Conservation (phyloP, 805 yeast genomes). For the Saccharomycopsis fibuligera region DNA sequence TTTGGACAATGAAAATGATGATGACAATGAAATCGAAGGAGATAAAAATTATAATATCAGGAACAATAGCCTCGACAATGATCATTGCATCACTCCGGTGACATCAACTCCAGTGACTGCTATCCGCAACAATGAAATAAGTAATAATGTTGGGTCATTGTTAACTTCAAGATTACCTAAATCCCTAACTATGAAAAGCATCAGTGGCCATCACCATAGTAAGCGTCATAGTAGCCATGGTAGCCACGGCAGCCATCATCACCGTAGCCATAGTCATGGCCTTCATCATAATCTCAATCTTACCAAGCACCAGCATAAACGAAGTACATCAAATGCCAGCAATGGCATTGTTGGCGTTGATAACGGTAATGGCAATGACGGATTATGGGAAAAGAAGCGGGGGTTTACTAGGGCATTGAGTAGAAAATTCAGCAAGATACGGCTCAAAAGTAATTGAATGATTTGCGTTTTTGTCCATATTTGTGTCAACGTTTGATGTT, state of each 20-base stretch:
- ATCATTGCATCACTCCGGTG: slow-evolving; percentile 9
- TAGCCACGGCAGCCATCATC: too few species aligned
- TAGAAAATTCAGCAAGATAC: slow-evolving; percentile 15
- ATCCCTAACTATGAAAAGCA: slow-evolving; percentile 13
- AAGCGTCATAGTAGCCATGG: too few species aligned
- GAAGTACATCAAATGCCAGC: too few species aligned
- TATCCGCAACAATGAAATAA: slow-evolving; percentile 5
- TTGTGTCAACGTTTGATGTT: too few species aligned
- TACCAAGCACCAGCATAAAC: too few species aligned
- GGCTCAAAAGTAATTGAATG: slow-evolving; percentile 1
- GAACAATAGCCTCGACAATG: neutral
- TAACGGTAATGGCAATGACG: too few species aligned
- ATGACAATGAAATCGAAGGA: too few species aligned
- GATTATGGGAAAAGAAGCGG: slow-evolving; percentile 7
- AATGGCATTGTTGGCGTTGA: too few species aligned
- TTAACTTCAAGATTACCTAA: slow-evolving; percentile 10
- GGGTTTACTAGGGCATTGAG: slow-evolving; percentile 15
- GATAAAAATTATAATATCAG: neutral
- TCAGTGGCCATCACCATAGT: slow-evolving; percentile 4
- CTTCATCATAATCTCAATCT: too few species aligned
- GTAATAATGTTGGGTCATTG: neutral
- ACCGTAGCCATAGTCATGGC: too few species aligned
- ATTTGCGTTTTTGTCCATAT: neutral
- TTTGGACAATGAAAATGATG: neutral
- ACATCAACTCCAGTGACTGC: slow-evolving; percentile 15